A percentile compares a stretch with the other conserved stretches of the same genome.
These are phyloP conservation scores for Cercospora brassicicola DNA, from an alignment of 2,329 filamentous ascomycete genomes.

Conservation along the genomic window DNA sequence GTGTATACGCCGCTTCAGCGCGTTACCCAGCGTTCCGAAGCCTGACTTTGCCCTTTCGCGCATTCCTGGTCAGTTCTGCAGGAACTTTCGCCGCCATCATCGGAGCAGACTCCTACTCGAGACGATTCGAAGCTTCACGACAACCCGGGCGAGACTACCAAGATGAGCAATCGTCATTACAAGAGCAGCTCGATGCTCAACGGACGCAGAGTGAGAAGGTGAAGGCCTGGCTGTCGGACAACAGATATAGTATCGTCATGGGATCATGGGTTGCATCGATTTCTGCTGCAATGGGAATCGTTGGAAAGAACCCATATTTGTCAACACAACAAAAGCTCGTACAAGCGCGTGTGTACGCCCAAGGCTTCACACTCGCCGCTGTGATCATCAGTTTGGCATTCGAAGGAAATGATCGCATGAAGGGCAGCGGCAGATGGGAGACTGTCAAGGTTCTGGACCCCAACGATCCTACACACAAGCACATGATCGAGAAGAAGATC, in stretches of 20 bases:
- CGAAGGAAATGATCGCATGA: conserved; percentile 75
- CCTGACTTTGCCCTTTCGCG: conserved; percentile 84
- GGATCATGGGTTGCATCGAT: conserved; percentile 79
- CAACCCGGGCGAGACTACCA: conserved; percentile 69
- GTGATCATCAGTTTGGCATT: conserved; percentile 79
- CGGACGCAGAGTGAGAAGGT: conserved; percentile 62
- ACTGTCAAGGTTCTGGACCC: conserved; percentile 79
- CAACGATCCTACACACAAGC: conserved; percentile 77
- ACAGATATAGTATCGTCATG: conserved; percentile 86
- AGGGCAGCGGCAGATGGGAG: conserved; percentile 77
- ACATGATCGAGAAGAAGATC: conserved; percentile 80
- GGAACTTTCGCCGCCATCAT: conserved; percentile 83
- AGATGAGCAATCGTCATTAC: conserved; percentile 60
- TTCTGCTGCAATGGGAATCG: conserved; percentile 69
- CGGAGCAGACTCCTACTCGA: conserved; percentile 73
- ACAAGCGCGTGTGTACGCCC: conserved; percentile 90
- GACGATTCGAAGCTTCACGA: conserved; percentile 66
- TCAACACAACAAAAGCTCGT: conserved; percentile 82
- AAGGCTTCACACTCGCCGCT: conserved; percentile 82
- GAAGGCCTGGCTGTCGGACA: conserved; percentile 71
- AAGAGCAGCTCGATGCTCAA: conserved; percentile 54
- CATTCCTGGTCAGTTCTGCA: conserved; percentile 81
- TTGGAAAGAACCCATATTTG: conserved; percentile 75
- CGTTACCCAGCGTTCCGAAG: conserved; percentile 76
- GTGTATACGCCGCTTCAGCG: conserved; percentile 65